phyloP scores from a whole-genome alignment of 805 yeast genomes.

The Saturnispora bothae region DNA sequence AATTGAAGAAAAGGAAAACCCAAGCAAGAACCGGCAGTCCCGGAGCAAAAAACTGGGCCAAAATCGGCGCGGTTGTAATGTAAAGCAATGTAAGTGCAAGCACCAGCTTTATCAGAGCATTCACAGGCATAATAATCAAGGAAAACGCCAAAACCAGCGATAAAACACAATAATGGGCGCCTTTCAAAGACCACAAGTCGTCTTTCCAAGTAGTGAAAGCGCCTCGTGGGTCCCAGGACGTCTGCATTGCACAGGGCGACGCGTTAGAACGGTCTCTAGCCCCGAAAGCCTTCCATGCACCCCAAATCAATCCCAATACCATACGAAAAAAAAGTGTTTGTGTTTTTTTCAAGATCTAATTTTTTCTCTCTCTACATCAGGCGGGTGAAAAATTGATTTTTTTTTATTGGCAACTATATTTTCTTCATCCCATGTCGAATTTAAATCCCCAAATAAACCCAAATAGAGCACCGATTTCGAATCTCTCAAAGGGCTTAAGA shows the following conservation, averaged over 20 bases:
- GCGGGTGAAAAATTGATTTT: too few relatives aligned
- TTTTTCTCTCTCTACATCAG: too few relatives aligned
- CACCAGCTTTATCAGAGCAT: conserved; percentile 13
- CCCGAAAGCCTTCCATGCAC: background rate
- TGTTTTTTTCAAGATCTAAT: too few relatives aligned
- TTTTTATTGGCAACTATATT: too few relatives aligned
- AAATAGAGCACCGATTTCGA: conserved; percentile 27
- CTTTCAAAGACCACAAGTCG: background rate
- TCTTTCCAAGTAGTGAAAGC: background rate
- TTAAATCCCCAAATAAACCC: too few relatives aligned
- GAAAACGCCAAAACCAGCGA: conserved; percentile 17
- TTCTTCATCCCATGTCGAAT: too few relatives aligned
- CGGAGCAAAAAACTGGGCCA: conserved; percentile 74
- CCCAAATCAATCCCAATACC: background rate
- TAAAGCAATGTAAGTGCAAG: conserved; percentile 10
- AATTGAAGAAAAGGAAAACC: conserved; percentile 74
- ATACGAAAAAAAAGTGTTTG: background rate
- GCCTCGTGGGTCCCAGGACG: background rate
- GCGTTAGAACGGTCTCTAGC: background rate
- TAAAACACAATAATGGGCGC: conserved; percentile 16
- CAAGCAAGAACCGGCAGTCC: conserved; percentile 82
- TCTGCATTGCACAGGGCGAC: background rate
- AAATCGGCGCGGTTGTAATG: conserved; percentile 54
- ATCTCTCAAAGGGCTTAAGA: conserved; percentile 31
- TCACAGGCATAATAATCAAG: conserved; percentile 17